These are phyloP conservation scores for Stagonosporopsis tanaceti DNA, from an alignment of 2,329 filamentous ascomycete genomes.

Conservation along the genomic window DNA sequence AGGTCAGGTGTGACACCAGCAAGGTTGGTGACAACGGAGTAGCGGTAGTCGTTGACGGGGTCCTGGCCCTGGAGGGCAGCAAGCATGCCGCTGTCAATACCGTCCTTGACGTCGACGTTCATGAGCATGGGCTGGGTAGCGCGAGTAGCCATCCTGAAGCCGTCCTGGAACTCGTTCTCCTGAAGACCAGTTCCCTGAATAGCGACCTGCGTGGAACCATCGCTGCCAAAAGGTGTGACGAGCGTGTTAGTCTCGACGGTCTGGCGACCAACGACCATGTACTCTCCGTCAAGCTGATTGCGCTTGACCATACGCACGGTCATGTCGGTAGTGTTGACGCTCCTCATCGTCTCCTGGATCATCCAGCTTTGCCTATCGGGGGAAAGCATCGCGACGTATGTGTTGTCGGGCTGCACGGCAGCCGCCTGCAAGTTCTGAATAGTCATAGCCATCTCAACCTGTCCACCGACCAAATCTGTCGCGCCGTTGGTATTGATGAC, in stretches of 20 bases:
- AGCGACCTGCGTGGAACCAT: slow-evolving; percentile 35
- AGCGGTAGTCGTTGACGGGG: slow-evolving; percentile 48
- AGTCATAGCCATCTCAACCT: slow-evolving; percentile 47
- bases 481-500: slow-evolving; percentile 49
- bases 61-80: slow-evolving; percentile 41
- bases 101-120: slow-evolving; percentile 48
- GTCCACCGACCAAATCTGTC: slow-evolving; percentile 46
- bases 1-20: slow-evolving; percentile 44
- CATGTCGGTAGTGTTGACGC: slow-evolving; percentile 47
- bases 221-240: slow-evolving; percentile 44
- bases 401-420: slow-evolving; percentile 46
- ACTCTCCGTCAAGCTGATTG: slow-evolving; percentile 48
- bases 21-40: slow-evolving; percentile 45
- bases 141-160: slow-evolving; percentile 48
- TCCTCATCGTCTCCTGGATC: slow-evolving; percentile 49
- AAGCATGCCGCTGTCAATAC: slow-evolving; percentile 45
- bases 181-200: slow-evolving; percentile 48
- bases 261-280: slow-evolving; percentile 50
- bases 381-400: slow-evolving; percentile 48
- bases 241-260: slow-evolving; percentile 46
- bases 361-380: slow-evolving; percentile 50
- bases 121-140: slow-evolving; percentile 48
- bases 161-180: slow-evolving; percentile 50
- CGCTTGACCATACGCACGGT: slow-evolving; percentile 49
- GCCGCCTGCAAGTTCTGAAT: slow-evolving; percentile 38